phyloP scores from a whole-genome alignment of 768 basidiomycete genomes.

The Paxillus rubicundulus region DNA sequence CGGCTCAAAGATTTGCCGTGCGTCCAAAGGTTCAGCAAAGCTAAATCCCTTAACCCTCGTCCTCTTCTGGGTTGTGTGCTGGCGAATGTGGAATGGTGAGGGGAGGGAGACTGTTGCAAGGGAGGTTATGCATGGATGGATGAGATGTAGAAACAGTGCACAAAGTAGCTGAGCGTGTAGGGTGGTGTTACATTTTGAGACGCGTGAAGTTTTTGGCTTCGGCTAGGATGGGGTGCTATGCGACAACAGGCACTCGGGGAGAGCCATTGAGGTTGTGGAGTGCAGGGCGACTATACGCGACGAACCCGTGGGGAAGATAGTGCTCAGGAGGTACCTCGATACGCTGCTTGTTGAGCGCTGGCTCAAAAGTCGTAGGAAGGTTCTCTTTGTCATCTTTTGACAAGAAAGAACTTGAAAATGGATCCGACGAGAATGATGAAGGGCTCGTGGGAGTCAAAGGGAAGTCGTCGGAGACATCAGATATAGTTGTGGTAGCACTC shows the following conservation, averaged over 20 bases:
- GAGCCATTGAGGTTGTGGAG: slow-evolving; percentile 75
- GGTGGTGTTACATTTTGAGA: slow-evolving; percentile 80
- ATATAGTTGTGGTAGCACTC: slow-evolving; percentile 70
- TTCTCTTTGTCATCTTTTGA: slow-evolving; percentile 83
- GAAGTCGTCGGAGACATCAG: slow-evolving; percentile 81
- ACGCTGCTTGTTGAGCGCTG: slow-evolving; percentile 67
- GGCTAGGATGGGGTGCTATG: slow-evolving; percentile 48
- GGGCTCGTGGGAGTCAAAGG: slow-evolving; percentile 80
- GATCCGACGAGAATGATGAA: slow-evolving; percentile 38
- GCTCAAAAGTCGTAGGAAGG: slow-evolving; percentile 65
- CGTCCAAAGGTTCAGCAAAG: slow-evolving; percentile 22
- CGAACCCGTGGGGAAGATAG: slow-evolving; percentile 78
- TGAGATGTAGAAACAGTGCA: slow-evolving; percentile 64
- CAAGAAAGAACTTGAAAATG: slow-evolving; percentile 58
- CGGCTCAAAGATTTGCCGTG: slow-evolving; percentile 7
- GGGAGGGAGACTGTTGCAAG: slow-evolving; percentile 58
- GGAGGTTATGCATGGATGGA: slow-evolving; percentile 63
- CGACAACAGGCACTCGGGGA: slow-evolving; percentile 51
- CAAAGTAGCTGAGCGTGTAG: slow-evolving; percentile 57
- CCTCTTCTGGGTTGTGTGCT: slow-evolving; percentile 43
- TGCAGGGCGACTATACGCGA: slow-evolving; percentile 73
- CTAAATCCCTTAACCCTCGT: slow-evolving; percentile 16
- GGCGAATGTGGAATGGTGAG: slow-evolving; percentile 44
- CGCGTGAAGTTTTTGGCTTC: slow-evolving; percentile 50
- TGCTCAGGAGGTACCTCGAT: slow-evolving; percentile 70